Evolutionary conservation across 78 protist species (phyloP).

Genomic region (Bigelowiella natans): DNA sequence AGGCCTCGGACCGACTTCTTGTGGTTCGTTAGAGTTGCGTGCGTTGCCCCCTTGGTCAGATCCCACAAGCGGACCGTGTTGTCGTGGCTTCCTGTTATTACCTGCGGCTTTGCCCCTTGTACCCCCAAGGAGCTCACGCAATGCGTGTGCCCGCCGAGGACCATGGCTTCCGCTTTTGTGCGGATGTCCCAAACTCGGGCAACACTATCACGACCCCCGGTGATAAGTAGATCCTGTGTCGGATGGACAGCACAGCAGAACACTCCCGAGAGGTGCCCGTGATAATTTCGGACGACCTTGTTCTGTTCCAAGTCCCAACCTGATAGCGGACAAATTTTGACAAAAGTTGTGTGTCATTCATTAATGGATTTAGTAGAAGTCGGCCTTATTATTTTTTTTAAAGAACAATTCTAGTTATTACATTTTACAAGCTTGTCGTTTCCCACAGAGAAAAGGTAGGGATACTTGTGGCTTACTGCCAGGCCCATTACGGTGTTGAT

Average conservation of each 20-base stretch:
- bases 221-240: slow-evolving; percentile 72
- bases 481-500: slow-evolving; percentile 49
- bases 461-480: slow-evolving; percentile 31
- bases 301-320: slow-evolving; percentile 35
- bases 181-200: slow-evolving; percentile 93
- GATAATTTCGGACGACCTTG: slow-evolving; percentile 18
- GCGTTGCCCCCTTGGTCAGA: slow-evolving; percentile 27
- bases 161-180: slow-evolving; percentile 47
- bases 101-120: background rate
- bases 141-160: slow-evolving; percentile 12
- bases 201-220: slow-evolving; percentile 85
- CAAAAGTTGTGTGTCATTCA: too few relatives aligned
- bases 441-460: slow-evolving; percentile 90
- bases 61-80: slow-evolving; percentile 92
- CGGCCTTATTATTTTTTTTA: too few relatives aligned
- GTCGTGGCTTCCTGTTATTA: slow-evolving; percentile 61
- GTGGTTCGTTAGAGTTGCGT: slow-evolving; percentile 82
- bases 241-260: background rate
- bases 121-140: background rate
- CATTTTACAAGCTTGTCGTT: slow-evolving; percentile 91
- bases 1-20: slow-evolving; percentile 83
- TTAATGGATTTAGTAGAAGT: too few relatives aligned
- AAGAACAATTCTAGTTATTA: slow-evolving; percentile 92
- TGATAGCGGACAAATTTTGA: too few relatives aligned
- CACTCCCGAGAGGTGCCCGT: background rate